Base-by-base conservation (phyloP, 805 yeast genomes). In the Candida jianshihensis region DNA sequence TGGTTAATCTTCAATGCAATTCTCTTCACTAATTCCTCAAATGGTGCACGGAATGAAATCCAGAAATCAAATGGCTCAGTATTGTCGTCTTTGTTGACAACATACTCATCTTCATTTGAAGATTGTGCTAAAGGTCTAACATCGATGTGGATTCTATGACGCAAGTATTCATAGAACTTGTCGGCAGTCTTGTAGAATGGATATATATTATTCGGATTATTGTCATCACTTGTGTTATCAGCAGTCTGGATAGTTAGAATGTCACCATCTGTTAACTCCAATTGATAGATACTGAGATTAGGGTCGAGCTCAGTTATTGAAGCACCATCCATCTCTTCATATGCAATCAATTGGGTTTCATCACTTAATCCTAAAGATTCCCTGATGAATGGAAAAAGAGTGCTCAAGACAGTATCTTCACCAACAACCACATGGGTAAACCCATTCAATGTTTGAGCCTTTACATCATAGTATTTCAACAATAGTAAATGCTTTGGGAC, bases 201-300 rank as follows among this genome's bases (percentile, higher is more conserved):
- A 12, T 53, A 53, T 28, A 53, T 45, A 4, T 49, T 41, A 24
- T 46, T 19, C 6, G 40, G 34, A 5, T 37, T 22, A 6, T 37
- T 19, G 47, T 47, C 41, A 18, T 22, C 26, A 4, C 15, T 8
- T 6, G 35, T 43, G 39, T 26, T 57, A 34, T 24, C 24, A 2
- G 35, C 28, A 26, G 26, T 42, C 42, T 43, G 59, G 44, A 57
- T 57, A 3, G 59, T 44, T 7, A 84, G 53, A 13, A 84, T 80
- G 51, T 84, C 94, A 48, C 94, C 94, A 39, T 69, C 72, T 6
- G 68, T 64, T 15, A 83, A 52, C 46, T 84, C 92, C 26, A 70
- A 61, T 39, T 73, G 70, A 44, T 70, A 73, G 49, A 74, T 73
- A 2, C 76, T 63, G 24, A 48, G 47, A n/a, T 45, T 40, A 8